phyloP scores from a whole-genome alignment of 306 rosid species.

The Cicer cuneatum region DNA sequence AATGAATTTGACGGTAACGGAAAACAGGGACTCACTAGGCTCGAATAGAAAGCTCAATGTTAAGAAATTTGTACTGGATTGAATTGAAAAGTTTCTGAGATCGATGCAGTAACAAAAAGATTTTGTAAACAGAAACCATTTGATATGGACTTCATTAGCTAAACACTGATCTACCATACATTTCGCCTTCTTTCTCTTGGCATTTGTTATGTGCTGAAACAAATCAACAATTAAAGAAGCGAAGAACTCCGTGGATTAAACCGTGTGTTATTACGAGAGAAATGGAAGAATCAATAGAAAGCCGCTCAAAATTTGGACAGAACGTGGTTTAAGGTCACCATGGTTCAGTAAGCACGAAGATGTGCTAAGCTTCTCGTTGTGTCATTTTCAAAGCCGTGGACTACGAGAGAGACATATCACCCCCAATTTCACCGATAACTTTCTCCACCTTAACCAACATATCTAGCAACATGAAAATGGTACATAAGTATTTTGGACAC shows the following conservation, averaged over 20 bases:
- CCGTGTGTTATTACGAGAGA: constrained; percentile 1
- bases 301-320: constrained; percentile 25
- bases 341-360: constrained; percentile 30
- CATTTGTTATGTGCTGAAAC: constrained; percentile 31
- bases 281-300: constrained; percentile 13
- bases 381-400: constrained; percentile 40
- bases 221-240: constrained; percentile 36
- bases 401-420: constrained; percentile 58
- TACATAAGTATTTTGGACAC: constrained; percentile 24
- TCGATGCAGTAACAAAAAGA: constrained; percentile 9
- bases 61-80: background rate
- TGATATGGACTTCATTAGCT: constrained; percentile 39
- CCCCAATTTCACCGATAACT: constrained; percentile 73
- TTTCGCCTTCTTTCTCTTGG: background rate
- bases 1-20: constrained; percentile 16
- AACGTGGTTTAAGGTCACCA: constrained; percentile 27
- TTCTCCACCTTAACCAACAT: constrained; percentile 85
- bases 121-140: constrained; percentile 35
- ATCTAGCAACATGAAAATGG: constrained; percentile 55
- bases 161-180: constrained; percentile 26
- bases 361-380: constrained; percentile 37
- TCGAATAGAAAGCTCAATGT: background rate
- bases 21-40: constrained; percentile 9
- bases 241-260: constrained; percentile 20
- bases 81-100: background rate